Evolutionary conservation across 2,329 filamentous ascomycete genomes (phyloP), one percentile per base, ranked within the genome.

Genomic region (Colletotrichum lindemuthianum): DNA sequence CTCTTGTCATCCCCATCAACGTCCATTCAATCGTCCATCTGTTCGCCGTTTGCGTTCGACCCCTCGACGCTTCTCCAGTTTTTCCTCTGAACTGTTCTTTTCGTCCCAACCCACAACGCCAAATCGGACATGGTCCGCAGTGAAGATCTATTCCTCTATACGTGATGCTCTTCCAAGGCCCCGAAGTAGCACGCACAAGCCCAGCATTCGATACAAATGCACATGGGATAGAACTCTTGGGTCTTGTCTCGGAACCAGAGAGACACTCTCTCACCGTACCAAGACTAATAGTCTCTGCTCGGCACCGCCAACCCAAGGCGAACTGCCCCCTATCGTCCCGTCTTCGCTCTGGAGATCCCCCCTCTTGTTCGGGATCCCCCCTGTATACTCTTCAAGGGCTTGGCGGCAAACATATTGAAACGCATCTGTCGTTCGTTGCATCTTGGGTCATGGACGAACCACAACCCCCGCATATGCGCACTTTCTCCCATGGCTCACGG

Each of bases 381-480:
- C 49, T 54, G 41, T 37, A 41, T 16, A 11, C 39, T 33, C 37
- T 8, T 40, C 15, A 13, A 51, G 15, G 13, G 15, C 63, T 57
- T 63, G 58, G 58, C 63, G 41, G 52, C 61, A 65, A 63, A 65
- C 59, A 44, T 10, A 57, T 65, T 53, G 63, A 65, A 63, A 57
- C 58, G 36, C 47, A 48, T 47, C 58, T 65, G 40, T 57, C 52
- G 63, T 65, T 65, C 52, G 52, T 52, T 39, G 24, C 24, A 24
- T 24, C 24, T 24, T 24, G 24, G 24, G 24, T 24, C 24, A 24
- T 24, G 24, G 24, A 24, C 24, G 24, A 24, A 24, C 24, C 24
- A 24, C 36, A 36, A 13, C 45, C 4, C 45, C 24, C 36, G 37
- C 55, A 43, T 37, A 58, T 58, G 55, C 10, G n/a, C 47, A 50